Evolutionary conservation across 2,329 filamentous ascomycete species (phyloP).

Genomic region (Penicillium digitatum): DNA sequence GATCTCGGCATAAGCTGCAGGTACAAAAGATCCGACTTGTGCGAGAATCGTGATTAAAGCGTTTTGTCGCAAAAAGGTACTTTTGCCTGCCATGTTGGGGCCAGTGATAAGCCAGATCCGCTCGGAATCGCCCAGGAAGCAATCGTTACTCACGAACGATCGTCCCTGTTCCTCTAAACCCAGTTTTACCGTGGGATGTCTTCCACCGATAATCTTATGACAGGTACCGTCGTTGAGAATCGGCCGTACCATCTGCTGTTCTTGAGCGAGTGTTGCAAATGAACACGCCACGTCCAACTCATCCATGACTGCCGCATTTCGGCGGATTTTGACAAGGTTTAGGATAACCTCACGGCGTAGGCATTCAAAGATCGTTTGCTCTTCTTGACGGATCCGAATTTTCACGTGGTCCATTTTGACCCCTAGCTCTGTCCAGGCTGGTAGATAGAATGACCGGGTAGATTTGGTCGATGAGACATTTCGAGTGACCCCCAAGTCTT

Average conservation of each 20-base stretch:
- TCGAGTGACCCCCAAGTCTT: slow-evolving; percentile 45
- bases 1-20: slow-evolving; percentile 77
- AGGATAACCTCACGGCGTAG: slow-evolving; percentile 72
- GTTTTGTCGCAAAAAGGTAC: slow-evolving; percentile 92
- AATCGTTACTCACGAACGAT: slow-evolving; percentile 81
- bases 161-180: slow-evolving; percentile 75
- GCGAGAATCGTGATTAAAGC: slow-evolving; percentile 90
- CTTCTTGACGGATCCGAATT: slow-evolving; percentile 74
- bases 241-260: slow-evolving; percentile 71
- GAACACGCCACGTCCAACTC: slow-evolving; percentile 88
- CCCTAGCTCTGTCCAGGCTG: slow-evolving; percentile 80
- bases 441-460: slow-evolving; percentile 77
- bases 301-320: slow-evolving; percentile 86
- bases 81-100: slow-evolving; percentile 99
- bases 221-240: slow-evolving; percentile 60
- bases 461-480: slow-evolving; percentile 74
- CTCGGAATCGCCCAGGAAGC: slow-evolving; percentile 71
- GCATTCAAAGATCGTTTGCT: slow-evolving; percentile 71
- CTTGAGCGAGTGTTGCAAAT: slow-evolving; percentile 72
- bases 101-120: slow-evolving; percentile 66
- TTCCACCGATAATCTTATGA: slow-evolving; percentile 77
- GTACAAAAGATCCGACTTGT: slow-evolving; percentile 88
- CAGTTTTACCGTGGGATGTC: slow-evolving; percentile 88
- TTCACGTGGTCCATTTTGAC: slow-evolving; percentile 72
- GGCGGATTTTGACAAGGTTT: slow-evolving; percentile 79